These are phyloP conservation scores for Melaleuca quinquenervia DNA, from an alignment of 345 rosid species.

Conservation along the genomic window DNA sequence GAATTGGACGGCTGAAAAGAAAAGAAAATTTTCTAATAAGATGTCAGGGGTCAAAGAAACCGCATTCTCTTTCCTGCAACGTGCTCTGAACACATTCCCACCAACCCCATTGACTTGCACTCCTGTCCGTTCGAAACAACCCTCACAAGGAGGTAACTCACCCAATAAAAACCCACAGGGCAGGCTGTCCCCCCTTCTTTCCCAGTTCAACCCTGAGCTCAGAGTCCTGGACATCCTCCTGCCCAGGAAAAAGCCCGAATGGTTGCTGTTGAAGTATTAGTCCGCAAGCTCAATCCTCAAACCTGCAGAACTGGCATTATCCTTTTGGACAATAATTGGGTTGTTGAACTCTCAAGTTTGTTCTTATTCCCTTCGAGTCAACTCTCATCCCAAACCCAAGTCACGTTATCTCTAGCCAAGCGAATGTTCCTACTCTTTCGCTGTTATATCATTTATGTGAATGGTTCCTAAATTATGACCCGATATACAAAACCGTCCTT, in stretches of 20 bases:
- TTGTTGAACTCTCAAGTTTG: background rate
- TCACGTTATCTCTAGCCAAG: background rate
- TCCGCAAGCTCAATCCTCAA: background rate
- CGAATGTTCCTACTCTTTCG: background rate
- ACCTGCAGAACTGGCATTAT: background rate
- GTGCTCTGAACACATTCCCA: background rate
- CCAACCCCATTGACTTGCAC: background rate
- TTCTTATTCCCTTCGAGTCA: background rate
- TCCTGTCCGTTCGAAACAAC: background rate
- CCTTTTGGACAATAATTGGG: background rate
- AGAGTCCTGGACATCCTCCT: background rate
- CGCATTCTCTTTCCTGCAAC: background rate
- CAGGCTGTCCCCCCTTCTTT: background rate
- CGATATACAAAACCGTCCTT: fast-evolving
- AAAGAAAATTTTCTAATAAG: no score
- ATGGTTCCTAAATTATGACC: background rate
- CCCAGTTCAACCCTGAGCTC: background rate
- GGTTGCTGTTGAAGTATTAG: background rate
- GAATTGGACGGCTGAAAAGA: no score
- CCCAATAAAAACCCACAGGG: background rate
- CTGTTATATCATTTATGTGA: background rate
- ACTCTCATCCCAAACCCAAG: background rate
- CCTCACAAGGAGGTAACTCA: background rate
- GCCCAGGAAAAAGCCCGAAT: background rate
- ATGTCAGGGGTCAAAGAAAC: no score